Conservation (phyloP, 306 rosid species). For the Sindora glabra region DNA sequence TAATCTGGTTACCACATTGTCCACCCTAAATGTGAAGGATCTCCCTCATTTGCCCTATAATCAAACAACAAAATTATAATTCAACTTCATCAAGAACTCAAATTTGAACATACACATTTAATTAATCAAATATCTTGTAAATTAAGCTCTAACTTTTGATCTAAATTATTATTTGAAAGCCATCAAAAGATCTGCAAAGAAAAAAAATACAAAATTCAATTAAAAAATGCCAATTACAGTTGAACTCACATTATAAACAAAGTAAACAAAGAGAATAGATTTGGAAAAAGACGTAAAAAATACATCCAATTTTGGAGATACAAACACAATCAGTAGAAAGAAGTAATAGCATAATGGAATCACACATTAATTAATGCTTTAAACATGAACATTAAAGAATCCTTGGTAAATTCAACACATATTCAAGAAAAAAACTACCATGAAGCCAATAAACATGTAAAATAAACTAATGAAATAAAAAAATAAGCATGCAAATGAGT, state of each 20-base stretch:
- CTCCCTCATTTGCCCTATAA: constrained; percentile 44
- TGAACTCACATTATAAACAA: neutral
- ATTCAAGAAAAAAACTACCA: neutral
- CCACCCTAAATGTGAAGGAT: constrained; percentile 59
- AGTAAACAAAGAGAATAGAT: too few relatives aligned
- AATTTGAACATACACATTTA: neutral
- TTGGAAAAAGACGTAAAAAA: too few relatives aligned
- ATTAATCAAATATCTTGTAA: neutral
- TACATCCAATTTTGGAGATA: too few relatives aligned
- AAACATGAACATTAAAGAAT: neutral
- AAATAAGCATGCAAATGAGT: too few relatives aligned
- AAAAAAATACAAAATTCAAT: too few relatives aligned
- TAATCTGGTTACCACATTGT: constrained; percentile 60
- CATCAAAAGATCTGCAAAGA: too few relatives aligned
- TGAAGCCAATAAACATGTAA: too few relatives aligned
- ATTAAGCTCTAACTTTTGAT: neutral
- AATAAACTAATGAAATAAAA: neutral
- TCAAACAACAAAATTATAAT: neutral
- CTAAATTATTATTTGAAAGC: neutral
- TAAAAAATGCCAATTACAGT: too few relatives aligned
- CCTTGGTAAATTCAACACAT: neutral
- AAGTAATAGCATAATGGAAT: neutral
- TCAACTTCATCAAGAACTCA: neutral
- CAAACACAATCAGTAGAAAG: neutral
- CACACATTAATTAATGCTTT: neutral